Conservation (phyloP, 768 basidiomycete species). For the Serendipita sp. region DNA sequence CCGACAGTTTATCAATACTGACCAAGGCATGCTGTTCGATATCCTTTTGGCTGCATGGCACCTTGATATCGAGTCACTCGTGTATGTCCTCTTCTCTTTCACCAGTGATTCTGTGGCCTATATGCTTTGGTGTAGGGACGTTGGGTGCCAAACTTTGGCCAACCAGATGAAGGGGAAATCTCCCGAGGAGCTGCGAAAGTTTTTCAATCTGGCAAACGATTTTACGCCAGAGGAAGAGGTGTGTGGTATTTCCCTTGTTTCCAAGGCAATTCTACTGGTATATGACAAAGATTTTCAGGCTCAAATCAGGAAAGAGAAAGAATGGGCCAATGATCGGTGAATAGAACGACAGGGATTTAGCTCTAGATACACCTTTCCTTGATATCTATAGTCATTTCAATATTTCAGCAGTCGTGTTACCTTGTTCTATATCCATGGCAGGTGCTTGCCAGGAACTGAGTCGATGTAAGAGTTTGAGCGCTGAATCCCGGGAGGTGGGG, state of each 20-base stretch:
- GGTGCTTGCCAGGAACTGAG: not conserved
- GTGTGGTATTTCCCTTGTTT: constrained; percentile 8
- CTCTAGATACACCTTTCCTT: too few relatives aligned
- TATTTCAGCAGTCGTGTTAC: too few relatives aligned
- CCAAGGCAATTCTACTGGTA: not conserved
- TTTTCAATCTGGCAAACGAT: constrained; percentile 7
- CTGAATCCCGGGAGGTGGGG: too few relatives aligned
- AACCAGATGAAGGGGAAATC: constrained; percentile 8
- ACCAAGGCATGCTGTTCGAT: constrained; percentile 26
- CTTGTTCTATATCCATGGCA: too few relatives aligned
- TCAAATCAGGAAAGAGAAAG: constrained; percentile 99
- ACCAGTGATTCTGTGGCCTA: not conserved
- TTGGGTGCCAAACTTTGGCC: constrained; percentile 7
- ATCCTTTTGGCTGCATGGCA: constrained; percentile 26
- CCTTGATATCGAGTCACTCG: constrained; percentile 24
- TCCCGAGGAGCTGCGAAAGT: constrained; percentile 2
- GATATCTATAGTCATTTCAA: too few relatives aligned
- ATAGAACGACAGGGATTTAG: too few relatives aligned
- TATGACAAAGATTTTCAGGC: constrained; percentile 30
- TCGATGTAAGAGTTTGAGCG: too few relatives aligned
- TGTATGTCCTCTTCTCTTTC: constrained; percentile 14
- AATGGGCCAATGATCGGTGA: constrained; percentile 85
- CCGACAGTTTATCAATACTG: constrained; percentile 20
- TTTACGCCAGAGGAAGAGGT: constrained; percentile 9
- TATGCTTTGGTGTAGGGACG: not conserved